Evolutionary conservation across 306 rosid species (phyloP).

Genomic region (Elaeagnus macrophylla): DNA sequence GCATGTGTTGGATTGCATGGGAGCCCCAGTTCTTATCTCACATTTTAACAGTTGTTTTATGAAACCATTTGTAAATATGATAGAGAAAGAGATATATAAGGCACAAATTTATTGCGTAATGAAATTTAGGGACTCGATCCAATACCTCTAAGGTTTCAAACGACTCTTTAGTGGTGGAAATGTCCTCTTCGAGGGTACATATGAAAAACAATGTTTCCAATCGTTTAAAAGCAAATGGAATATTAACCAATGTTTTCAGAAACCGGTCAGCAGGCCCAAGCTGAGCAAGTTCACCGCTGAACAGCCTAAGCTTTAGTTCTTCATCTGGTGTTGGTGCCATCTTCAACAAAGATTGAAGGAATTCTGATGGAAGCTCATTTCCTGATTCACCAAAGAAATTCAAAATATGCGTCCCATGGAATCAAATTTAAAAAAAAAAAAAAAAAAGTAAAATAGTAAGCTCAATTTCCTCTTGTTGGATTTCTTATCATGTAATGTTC

Average conservation of each 20-base stretch:
- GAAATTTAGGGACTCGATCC: conserved; percentile 4
- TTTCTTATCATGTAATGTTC: no score
- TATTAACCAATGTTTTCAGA: conserved; percentile 58
- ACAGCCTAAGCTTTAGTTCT: conserved; percentile 82
- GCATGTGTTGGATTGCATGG: no score
- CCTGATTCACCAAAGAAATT: conserved; percentile 42
- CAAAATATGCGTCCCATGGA: conserved; percentile 13
- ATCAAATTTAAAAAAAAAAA: not conserved
- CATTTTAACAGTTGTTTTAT: not conserved
- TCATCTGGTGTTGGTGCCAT: conserved; percentile 89
- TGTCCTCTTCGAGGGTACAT: conserved; percentile 70
- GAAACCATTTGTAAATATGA: not conserved
- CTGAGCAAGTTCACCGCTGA: conserved; percentile 43
- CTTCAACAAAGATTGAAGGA: conserved; percentile 61
- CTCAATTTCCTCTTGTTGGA: not conserved
- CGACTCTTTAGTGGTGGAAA: conserved; percentile 43
- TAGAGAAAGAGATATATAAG: not conserved
- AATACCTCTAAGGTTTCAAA: conserved; percentile 68
- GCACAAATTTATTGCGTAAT: conserved; percentile 2
- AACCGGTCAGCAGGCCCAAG: conserved; percentile 91
- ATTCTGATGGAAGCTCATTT: conserved; percentile 78
- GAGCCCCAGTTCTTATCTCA: no score
- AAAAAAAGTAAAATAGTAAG: conserved; percentile 5
- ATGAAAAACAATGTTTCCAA: conserved; percentile 73
- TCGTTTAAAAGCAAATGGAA: conserved; percentile 79